Conservation (phyloP, 345 rosid genomes). For the Nasturtium officinale region DNA sequence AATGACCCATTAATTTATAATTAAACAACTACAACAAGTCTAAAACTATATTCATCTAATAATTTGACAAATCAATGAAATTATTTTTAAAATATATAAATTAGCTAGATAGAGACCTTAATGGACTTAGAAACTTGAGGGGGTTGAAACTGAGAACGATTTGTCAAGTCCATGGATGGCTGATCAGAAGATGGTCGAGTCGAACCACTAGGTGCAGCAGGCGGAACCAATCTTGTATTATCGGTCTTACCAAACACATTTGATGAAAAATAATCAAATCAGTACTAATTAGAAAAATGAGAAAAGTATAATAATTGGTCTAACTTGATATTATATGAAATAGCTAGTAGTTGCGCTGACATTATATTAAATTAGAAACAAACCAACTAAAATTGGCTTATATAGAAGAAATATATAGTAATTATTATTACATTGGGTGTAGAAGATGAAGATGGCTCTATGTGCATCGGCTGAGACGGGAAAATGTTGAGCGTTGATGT, state of each 20-base stretch:
- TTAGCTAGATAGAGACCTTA: constrained; percentile 49
- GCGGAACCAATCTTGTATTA: constrained; percentile 48
- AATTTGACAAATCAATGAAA: constrained; percentile 4
- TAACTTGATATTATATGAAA: constrained; percentile 36
- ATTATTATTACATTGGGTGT: constrained; percentile 38
- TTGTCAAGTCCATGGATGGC: constrained; percentile 63
- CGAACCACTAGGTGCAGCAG: constrained; percentile 52
- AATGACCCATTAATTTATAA: constrained; percentile 6
- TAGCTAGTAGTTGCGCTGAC: constrained; percentile 47
- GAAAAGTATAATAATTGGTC: constrained; percentile 35
- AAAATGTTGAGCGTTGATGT: constrained; percentile 94
- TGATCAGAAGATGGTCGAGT: constrained; percentile 52
- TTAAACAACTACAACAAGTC: constrained; percentile 4
- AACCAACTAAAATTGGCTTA: constrained; percentile 40
- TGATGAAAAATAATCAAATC: constrained; percentile 20
- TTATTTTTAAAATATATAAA: background rate
- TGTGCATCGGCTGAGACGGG: constrained; percentile 98
- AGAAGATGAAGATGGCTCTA: constrained; percentile 55
- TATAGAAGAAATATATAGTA: background rate
- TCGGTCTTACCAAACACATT: constrained; percentile 45
- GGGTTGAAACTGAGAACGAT: constrained; percentile 46
- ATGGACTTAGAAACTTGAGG: constrained; percentile 50
- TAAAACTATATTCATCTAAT: constrained; percentile 14
- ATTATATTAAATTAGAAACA: constrained; percentile 33
- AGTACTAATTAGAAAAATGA: constrained; percentile 31